phyloP scores from a whole-genome alignment of 2,329 filamentous ascomycete species.

The Didymella arachidicola region DNA sequence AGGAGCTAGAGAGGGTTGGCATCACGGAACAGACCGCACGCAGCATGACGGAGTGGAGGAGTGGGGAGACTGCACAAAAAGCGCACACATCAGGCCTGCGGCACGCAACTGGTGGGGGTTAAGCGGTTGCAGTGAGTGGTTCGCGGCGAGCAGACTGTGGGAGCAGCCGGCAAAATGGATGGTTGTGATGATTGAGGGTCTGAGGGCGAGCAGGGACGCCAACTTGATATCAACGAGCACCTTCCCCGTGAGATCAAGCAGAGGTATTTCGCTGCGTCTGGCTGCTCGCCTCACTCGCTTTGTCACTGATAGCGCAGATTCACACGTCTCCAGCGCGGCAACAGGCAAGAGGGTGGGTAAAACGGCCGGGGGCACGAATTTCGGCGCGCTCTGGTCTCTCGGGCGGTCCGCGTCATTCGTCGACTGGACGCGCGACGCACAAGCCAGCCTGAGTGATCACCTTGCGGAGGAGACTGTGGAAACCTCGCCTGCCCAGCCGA shows the following conservation, averaged over 20 bases:
- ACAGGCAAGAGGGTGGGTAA: conserved; percentile 1
- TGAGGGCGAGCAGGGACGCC: not conserved
- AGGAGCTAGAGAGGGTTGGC: conserved; percentile 7
- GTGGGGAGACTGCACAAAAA: not conserved
- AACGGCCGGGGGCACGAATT: not conserved
- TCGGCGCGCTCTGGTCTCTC: conserved; percentile 13
- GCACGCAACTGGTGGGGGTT: conserved; percentile 11
- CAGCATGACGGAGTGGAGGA: conserved; percentile 8
- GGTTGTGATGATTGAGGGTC: not conserved
- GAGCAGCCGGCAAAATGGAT: not conserved
- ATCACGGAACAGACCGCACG: not conserved
- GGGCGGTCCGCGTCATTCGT: conserved; percentile 5
- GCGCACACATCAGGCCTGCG: not conserved
- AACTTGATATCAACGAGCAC: conserved; percentile 8
- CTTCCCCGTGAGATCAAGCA: not conserved
- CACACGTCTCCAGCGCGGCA: not conserved
- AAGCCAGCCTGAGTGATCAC: conserved; percentile 10
- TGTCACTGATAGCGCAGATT: not conserved
- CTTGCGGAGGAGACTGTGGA: conserved; percentile 20
- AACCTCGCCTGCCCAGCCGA: conserved; percentile 30
- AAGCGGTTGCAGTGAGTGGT: not conserved
- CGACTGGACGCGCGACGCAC: conserved; percentile 11
- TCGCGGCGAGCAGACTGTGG: conserved; percentile 4
- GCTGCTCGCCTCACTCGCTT: not conserved
- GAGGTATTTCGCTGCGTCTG: not conserved